These are phyloP conservation scores for Mycothermus thermophilus DNA, from an alignment of 495 filamentous ascomycete species.

Conservation along the genomic window DNA sequence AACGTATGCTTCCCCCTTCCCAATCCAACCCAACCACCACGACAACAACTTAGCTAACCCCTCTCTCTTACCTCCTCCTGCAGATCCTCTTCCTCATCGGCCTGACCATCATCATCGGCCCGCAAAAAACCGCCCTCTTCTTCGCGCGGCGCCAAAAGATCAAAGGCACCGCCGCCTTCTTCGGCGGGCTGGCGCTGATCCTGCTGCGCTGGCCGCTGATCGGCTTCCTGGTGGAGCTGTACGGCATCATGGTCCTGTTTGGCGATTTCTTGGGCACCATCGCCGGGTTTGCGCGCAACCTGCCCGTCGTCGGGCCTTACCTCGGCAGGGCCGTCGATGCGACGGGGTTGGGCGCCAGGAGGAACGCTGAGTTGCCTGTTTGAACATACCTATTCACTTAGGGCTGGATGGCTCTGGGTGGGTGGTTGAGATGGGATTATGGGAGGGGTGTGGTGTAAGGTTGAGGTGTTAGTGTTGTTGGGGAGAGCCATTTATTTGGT, in stretches of 20 bases:
- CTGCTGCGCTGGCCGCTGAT: constrained; percentile 75
- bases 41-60: not conserved
- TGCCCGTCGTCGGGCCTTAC: constrained; percentile 77
- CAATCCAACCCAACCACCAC: not conserved
- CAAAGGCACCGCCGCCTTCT: constrained; percentile 83
- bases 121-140: constrained; percentile 78
- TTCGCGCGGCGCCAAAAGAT: constrained; percentile 87
- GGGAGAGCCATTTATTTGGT: too few relatives aligned
- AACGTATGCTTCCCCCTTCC: constrained; percentile 39
- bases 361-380: constrained; percentile 68
- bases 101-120: constrained; percentile 87
- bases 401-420: not conserved
- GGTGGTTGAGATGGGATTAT: too few relatives aligned
- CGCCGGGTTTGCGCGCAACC: constrained; percentile 65
- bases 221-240: constrained; percentile 81
- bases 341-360: constrained; percentile 41
- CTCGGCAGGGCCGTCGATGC: constrained; percentile 55
- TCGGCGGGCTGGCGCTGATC: constrained; percentile 71
- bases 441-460: too few relatives aligned
- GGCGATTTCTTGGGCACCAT: constrained; percentile 94
- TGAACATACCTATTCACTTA: constrained; percentile 15
- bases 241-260: constrained; percentile 86
- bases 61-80: not conserved
- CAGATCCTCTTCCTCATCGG: constrained; percentile 96
- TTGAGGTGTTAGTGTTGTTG: too few relatives aligned